Percentiles rank a stretch among this genome's conserved stretches.
These are phyloP conservation scores for Russula sp. DNA, from an alignment of 768 basidiomycete species.

Conservation along the genomic window DNA sequence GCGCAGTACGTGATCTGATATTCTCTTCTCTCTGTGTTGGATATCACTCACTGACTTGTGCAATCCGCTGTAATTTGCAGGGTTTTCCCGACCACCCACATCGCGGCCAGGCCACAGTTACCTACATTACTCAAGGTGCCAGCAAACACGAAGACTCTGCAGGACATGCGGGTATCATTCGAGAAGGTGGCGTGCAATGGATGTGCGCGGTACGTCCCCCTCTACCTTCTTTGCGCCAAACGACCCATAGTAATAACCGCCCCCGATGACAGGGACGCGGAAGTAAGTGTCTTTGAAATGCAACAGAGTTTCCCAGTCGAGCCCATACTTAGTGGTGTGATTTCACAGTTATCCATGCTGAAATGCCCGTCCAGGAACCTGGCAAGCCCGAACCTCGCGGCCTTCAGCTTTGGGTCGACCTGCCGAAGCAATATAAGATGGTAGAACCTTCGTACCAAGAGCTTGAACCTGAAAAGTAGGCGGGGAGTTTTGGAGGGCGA, in stretches of 20 bases:
- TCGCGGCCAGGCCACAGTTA: constrained; percentile 83
- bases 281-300: constrained; percentile 39
- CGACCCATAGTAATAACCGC: constrained; percentile 8
- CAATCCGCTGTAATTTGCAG: constrained; percentile 36
- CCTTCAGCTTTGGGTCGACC: constrained; percentile 84
- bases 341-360: constrained; percentile 60
- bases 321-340: background rate
- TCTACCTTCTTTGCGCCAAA: background rate
- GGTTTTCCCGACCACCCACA: constrained; percentile 95
- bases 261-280: constrained; percentile 48
- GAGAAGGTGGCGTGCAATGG: constrained; percentile 90
- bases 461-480: constrained; percentile 53
- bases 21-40: background rate
- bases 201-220: constrained; percentile 70
- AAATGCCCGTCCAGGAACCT: constrained; percentile 79
- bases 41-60: background rate
- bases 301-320: background rate
- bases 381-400: constrained; percentile 74
- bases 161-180: constrained; percentile 75
- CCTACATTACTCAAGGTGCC: constrained; percentile 83
- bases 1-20: constrained; percentile 50
- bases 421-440: constrained; percentile 82
- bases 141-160: constrained; percentile 90
- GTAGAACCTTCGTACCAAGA: constrained; percentile 85
- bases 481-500: too few relatives aligned